Conservation (phyloP, 108 stramenopile genomes). For the Conticribra weissflogii region DNA sequence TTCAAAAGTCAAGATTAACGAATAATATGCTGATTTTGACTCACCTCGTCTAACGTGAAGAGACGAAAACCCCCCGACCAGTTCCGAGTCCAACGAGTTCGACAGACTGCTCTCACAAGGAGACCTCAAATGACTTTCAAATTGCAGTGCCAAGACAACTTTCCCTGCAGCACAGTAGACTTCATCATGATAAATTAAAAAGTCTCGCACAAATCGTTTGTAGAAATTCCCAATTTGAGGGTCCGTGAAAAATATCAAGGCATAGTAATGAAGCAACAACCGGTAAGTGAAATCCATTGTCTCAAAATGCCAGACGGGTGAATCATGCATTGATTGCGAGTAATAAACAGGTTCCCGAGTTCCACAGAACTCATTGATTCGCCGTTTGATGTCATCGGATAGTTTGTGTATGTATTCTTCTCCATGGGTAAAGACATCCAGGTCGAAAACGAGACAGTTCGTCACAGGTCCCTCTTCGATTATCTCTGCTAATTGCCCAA, state of each 20-base stretch:
- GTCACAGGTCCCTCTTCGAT: conserved; percentile 19
- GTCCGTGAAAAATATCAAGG: conserved; percentile 49
- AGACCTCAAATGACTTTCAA: conserved; percentile 1
- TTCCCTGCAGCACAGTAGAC: conserved; percentile 91
- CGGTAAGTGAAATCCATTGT: conserved; percentile 43
- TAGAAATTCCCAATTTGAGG: conserved; percentile 46
- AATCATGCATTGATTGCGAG: conserved; percentile 45
- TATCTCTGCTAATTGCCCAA: conserved; percentile 13
- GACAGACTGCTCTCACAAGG: conserved; percentile 13
- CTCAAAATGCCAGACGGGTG: conserved; percentile 58
- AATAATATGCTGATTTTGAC: not conserved
- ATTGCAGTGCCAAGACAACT: conserved; percentile 78
- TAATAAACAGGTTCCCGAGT: conserved; percentile 52
- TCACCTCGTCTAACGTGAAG: conserved; percentile 51
- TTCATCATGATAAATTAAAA: conserved; percentile 80
- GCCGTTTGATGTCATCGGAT: conserved; percentile 39
- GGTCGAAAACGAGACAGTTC: conserved; percentile 71
- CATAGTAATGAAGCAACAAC: conserved; percentile 78
- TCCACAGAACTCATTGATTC: conserved; percentile 60
- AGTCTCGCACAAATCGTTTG: conserved; percentile 83
- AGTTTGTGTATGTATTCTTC: conserved; percentile 26
- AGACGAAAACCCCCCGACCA: conserved; percentile 55
- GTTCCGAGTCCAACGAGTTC: conserved; percentile 34
- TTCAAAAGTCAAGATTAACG: not conserved
- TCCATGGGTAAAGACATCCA: conserved; percentile 46